Percentiles rank a stretch among this genome's conserved stretches.
phyloP scores from a whole-genome alignment of 192 early-diverging fungal genomes.

The Coemansia sp. region DNA sequence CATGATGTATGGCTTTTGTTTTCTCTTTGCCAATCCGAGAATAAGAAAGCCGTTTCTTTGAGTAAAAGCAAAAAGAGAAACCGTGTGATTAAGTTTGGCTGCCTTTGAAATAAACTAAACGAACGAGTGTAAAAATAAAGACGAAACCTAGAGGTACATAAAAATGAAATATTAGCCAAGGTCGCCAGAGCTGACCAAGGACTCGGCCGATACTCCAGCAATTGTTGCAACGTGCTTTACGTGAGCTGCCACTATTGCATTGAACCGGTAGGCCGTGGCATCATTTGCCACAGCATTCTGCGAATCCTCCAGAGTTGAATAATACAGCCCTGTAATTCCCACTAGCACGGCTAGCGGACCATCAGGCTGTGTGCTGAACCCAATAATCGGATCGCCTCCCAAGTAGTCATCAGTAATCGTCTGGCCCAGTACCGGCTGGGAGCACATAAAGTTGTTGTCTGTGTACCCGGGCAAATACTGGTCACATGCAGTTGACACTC shows the following conservation, averaged over 20 bases:
- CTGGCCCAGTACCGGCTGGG: slow-evolving; percentile 38
- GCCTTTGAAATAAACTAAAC: background rate
- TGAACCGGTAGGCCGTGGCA: slow-evolving; percentile 39
- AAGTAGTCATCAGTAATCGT: slow-evolving; percentile 30
- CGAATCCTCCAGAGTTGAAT: slow-evolving; percentile 23
- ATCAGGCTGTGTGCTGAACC: slow-evolving; percentile 19
- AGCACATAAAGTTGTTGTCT: slow-evolving; percentile 25
- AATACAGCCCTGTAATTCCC: slow-evolving; percentile 42
- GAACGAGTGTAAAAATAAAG: background rate
- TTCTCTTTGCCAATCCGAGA: background rate
- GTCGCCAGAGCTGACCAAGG: slow-evolving; percentile 21
- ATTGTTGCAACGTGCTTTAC: slow-evolving; percentile 18
- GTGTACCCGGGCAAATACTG: slow-evolving; percentile 19
- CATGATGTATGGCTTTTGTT: background rate
- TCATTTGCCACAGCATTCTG: slow-evolving; percentile 33
- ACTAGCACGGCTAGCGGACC: slow-evolving; percentile 32
- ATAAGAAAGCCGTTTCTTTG: background rate
- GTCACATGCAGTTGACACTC: slow-evolving; percentile 18
- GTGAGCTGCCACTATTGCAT: slow-evolving; percentile 24
- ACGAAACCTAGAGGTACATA: background rate
- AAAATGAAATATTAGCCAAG: slow-evolving; percentile 9
- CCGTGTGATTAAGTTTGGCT: background rate
- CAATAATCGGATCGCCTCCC: slow-evolving; percentile 51
- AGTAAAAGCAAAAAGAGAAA: background rate
- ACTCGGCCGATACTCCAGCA: slow-evolving; percentile 18